A percentile compares a stretch with the other conserved stretches of the same genome.
Conservation (phyloP, 306 rosid genomes). For the Benincasa hispida region DNA sequence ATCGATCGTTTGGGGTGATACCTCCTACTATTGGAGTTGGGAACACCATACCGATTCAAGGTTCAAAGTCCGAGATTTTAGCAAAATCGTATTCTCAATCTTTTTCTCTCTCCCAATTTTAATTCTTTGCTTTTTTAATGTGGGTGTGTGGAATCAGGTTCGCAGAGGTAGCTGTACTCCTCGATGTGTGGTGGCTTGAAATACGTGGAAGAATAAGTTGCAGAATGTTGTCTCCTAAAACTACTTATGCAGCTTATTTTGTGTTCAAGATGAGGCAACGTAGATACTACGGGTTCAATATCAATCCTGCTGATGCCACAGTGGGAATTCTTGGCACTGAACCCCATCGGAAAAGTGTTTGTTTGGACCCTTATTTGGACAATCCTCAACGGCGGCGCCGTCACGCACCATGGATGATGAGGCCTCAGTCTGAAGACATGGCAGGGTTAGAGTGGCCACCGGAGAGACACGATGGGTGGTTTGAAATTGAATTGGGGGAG, state of each 20-base stretch:
- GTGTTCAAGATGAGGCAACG: neutral
- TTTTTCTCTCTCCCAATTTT: neutral
- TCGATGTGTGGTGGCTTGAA: neutral
- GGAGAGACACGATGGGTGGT: slow-evolving; percentile 8
- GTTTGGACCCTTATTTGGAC: neutral
- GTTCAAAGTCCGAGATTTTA: neutral
- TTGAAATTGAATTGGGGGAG: slow-evolving; percentile 12
- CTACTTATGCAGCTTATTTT: slow-evolving; percentile 5
- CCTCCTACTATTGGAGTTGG: neutral
- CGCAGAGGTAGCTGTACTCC: slow-evolving; percentile 8
- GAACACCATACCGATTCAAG: neutral
- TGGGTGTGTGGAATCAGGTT: neutral
- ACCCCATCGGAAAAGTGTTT: neutral
- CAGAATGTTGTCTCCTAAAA: slow-evolving; percentile 1
- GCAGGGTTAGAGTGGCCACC: neutral
- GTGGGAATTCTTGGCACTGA: neutral
- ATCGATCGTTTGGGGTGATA: neutral
- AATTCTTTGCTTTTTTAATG: neutral
- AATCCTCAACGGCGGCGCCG: neutral
- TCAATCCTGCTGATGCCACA: neutral
- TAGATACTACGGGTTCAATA: neutral
- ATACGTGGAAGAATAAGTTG: slow-evolving; percentile 2
- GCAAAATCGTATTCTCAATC: neutral
- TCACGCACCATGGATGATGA: neutral
- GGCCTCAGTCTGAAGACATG: neutral